Conservation (phyloP, 257 asterid species). For the Solanum tacnaense region DNA sequence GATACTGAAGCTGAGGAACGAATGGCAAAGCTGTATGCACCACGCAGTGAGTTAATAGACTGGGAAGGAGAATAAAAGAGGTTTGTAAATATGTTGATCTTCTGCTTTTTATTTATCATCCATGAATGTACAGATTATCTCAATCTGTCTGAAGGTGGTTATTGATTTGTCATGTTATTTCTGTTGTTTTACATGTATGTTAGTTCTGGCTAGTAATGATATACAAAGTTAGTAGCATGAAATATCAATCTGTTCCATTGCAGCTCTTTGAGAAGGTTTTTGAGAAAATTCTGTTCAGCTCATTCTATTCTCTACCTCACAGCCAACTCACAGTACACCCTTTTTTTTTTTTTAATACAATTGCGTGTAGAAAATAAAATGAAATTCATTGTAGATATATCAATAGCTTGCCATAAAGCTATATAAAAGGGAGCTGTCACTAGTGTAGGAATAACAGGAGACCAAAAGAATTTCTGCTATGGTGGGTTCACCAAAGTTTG, state of each 20-base stretch:
- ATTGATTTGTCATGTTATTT: neutral
- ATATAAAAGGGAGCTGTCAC: neutral
- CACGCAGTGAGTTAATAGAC: constrained; percentile 55
- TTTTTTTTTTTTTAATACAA: neutral
- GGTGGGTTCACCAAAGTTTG: neutral
- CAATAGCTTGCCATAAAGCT: neutral
- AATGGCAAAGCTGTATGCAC: constrained; percentile 47
- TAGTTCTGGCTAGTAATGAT: neutral
- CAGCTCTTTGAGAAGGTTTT: neutral
- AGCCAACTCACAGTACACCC: neutral
- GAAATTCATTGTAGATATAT: neutral
- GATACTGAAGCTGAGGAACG: constrained; percentile 81
- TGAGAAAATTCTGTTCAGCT: neutral
- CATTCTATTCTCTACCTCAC: neutral
- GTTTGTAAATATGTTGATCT: constrained; percentile 7
- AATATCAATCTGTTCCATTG: neutral
- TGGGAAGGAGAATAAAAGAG: constrained; percentile 71
- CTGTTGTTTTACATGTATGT: neutral
- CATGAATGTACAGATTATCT: neutral
- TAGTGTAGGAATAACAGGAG: neutral
- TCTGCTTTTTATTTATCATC: neutral
- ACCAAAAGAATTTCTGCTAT: neutral
- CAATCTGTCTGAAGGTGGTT: neutral
- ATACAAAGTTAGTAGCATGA: neutral
- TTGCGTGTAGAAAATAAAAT: neutral